Evolutionary conservation across 371 early-diverging fungal genomes (phyloP).

Genomic region (Haplosporangium sp.): DNA sequence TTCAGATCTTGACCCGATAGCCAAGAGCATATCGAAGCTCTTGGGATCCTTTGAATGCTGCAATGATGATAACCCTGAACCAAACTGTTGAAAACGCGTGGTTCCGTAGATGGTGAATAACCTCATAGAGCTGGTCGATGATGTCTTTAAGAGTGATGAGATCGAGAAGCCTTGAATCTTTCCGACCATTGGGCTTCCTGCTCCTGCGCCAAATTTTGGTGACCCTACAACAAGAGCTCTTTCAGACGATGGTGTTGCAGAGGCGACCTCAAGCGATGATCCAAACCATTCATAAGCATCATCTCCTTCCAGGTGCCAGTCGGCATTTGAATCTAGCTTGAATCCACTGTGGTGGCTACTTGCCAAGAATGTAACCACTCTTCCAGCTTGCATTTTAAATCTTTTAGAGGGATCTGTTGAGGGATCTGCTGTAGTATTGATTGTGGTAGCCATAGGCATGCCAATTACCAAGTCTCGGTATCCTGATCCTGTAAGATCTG

Average conservation of each 20-base stretch:
- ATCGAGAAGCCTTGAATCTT: constrained; percentile 10
- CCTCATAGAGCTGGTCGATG: background rate
- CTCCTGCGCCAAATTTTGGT: background rate
- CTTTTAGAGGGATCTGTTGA: background rate
- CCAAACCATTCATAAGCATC: constrained; percentile 15
- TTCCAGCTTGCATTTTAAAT: constrained; percentile 11
- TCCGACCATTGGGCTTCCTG: constrained; percentile 3
- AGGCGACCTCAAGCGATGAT: background rate
- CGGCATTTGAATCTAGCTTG: constrained; percentile 2
- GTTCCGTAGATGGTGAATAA: background rate
- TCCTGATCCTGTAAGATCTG: constrained; percentile 77
- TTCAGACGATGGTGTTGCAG: background rate
- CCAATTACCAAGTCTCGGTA: constrained; percentile 63
- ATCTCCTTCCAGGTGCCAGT: constrained; percentile 9
- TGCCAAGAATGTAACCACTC: constrained; percentile 9
- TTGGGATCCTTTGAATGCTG: background rate
- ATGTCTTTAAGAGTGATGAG: background rate
- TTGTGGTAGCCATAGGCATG: constrained; percentile 6
- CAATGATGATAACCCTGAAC: background rate
- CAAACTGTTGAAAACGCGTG: constrained; percentile 9
- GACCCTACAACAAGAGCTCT: constrained; percentile 6
- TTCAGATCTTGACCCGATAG: constrained; percentile 10
- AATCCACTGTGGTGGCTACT: background rate
- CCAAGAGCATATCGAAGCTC: background rate
- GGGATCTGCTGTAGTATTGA: constrained; percentile 2